These are phyloP conservation scores for Apiotrichum gracile DNA, from an alignment of 1,284 basidiomycete species.

Conservation along the genomic window DNA sequence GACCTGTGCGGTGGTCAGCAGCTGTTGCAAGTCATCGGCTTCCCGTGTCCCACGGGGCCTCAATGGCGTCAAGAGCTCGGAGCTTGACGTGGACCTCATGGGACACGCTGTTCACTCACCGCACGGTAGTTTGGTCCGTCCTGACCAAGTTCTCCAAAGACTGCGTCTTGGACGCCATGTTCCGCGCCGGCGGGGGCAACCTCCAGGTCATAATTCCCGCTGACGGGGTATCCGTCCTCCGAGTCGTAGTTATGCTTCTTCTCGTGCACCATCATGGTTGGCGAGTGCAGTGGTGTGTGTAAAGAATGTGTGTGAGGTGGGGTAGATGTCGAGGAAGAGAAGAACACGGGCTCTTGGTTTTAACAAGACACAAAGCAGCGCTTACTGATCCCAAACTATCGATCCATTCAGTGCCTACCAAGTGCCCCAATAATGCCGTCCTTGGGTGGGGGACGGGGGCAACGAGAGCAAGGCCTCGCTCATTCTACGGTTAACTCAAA, in stretches of 20 bases:
- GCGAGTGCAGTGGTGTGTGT: not conserved
- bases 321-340: not conserved
- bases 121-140: constrained; percentile 26
- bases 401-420: no score
- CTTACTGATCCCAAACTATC: not conserved
- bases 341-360: not conserved
- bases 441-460: no score
- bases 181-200: not conserved
- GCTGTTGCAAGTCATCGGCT: not conserved
- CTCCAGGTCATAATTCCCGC: not conserved
- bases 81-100: not conserved
- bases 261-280: not conserved
- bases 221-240: not conserved
- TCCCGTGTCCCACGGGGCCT: not conserved
- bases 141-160: constrained; percentile 23
- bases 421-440: no score
- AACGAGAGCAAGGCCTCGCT: no score
- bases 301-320: not conserved
- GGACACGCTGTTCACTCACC: constrained; percentile 5
- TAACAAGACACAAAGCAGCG: not conserved
- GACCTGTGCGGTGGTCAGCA: constrained; percentile 1
- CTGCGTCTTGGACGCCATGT: constrained; percentile 14
- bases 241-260: not conserved
- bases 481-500: no score
- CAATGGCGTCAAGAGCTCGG: not conserved